Evolutionary conservation across 148 eudicot species (phyloP).

Genomic region (Persicaria tinctoria): DNA sequence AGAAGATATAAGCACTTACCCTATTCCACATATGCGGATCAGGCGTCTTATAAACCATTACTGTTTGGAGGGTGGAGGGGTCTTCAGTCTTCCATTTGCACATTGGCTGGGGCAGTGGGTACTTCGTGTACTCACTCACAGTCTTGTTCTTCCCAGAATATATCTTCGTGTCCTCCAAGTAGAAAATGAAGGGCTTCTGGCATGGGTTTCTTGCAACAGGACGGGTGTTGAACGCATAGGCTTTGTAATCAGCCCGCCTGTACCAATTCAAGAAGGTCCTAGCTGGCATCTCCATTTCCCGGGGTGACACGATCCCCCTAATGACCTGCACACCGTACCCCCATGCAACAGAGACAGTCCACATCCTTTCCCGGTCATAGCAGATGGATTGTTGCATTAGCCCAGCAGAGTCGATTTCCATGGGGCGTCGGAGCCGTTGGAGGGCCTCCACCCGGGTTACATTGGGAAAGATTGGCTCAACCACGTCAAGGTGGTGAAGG

Average conservation of each 20-base stretch:
- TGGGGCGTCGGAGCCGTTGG: constrained; percentile 40
- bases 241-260: constrained; percentile 65
- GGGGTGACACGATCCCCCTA: constrained; percentile 68
- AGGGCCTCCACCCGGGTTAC: constrained; percentile 59
- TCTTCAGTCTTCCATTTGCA: constrained; percentile 67
- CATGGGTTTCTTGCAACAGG: constrained; percentile 68
- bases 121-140: constrained; percentile 51
- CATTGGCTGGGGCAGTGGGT: constrained; percentile 45
- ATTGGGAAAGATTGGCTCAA: constrained; percentile 85
- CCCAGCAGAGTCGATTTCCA: constrained; percentile 75
- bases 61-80: constrained; percentile 43
- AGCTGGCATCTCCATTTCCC: constrained; percentile 90
- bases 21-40: constrained; percentile 79
- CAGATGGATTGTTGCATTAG: constrained; percentile 88
- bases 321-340: constrained; percentile 78
- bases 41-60: constrained; percentile 53
- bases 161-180: constrained; percentile 39
- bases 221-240: constrained; percentile 85
- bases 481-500: constrained; percentile 85
- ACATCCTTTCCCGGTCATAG: constrained; percentile 44
- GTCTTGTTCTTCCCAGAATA: constrained; percentile 36
- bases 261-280: constrained; percentile 96
- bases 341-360: constrained; percentile 91
- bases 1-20: constrained; percentile 38
- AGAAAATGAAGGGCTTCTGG: constrained; percentile 80